Base-by-base conservation (phyloP, 495 filamentous ascomycete genomes). In the Barbatosphaeria neglecta region DNA sequence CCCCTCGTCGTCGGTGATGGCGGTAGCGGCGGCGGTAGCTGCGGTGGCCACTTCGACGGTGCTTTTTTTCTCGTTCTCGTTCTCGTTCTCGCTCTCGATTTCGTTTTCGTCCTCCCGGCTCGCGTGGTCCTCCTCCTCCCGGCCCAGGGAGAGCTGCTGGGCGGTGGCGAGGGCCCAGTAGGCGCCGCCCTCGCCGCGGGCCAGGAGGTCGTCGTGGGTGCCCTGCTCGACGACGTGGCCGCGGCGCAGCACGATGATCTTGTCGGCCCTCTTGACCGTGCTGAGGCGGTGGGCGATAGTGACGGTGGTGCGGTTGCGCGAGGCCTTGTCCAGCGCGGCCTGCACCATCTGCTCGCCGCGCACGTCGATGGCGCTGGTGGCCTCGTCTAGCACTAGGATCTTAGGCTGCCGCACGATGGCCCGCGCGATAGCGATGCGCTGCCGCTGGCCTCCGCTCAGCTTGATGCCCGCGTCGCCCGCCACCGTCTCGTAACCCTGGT, bases 311-410 rank as follows among this genome's bases (percentile, higher is more conserved):
- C 77, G 59, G 27, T 70, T 66, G 37, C 66, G 63, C 0, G 73
- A 79, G 38, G 68, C 64, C 51, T 65, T 67, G 41, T 80, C 75
- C 16, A 82, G 52, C 1, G 77, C 73, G 6, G 65, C 65, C 51
- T 80, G 76, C 4, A 82, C 76, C 20, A 79, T 61, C n/a, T 68
- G 64, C 52, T 82, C 78, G 16, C 73, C 67, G 9, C 70, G 64
- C 22, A 75, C 70, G 49, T 81, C 78, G 20, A 82, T 73, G 24
- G 76, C 70, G 44, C 69, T 79, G 0, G 86, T 92, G 16, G 87
- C 87, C 61, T 94, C 87, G 55, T 93, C 87, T 6, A 95, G 65
- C 25, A 94, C 81, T 5, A 95, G 65, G 46, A 95, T 82, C n/a
- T 77, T 77, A 0, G 88, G 86, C 41, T 86, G 73, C 55, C 86